A percentile compares a stretch with the other conserved stretches of the same genome.
Evolutionary conservation across 495 filamentous ascomycete species (phyloP).

Genomic region (Amorphotheca resinae): DNA sequence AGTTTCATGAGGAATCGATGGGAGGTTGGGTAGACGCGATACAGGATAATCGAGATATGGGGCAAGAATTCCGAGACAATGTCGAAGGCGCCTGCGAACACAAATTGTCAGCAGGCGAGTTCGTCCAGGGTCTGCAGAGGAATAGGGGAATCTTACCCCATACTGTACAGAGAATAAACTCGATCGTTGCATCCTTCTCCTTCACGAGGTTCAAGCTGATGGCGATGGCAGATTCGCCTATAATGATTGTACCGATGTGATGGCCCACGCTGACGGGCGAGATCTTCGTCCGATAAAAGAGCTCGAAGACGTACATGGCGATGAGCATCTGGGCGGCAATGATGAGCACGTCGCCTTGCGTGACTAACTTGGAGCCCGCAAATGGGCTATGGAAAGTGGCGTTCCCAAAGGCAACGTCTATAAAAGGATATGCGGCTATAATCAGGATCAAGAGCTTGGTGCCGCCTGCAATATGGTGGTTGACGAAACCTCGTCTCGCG

Average conservation of each 20-base stretch:
- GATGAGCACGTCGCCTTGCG: conserved; percentile 31
- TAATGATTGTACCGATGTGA: conserved; percentile 34
- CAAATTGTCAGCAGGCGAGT: background rate
- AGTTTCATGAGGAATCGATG: conserved; percentile 32
- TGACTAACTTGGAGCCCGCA: conserved; percentile 22
- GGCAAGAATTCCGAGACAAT: conserved; percentile 38
- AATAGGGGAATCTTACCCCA: conserved; percentile 30
- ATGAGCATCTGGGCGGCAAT: conserved; percentile 33
- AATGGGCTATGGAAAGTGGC: conserved; percentile 26
- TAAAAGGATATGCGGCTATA: conserved; percentile 33
- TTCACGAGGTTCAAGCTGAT: conserved; percentile 28
- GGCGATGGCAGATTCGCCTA: conserved; percentile 34
- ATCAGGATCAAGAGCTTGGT: conserved; percentile 34
- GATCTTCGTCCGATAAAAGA: conserved; percentile 31
- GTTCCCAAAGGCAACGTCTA: conserved; percentile 27
- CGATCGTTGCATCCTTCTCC: conserved; percentile 34
- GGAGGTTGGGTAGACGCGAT: conserved; percentile 28
- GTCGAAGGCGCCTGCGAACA: conserved; percentile 32
- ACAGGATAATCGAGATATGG: conserved; percentile 37
- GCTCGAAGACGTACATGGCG: conserved; percentile 37
- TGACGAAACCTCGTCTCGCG: conserved; percentile 34
- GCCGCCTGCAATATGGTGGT: conserved; percentile 35
- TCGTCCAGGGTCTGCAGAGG: background rate
- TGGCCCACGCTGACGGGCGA: conserved; percentile 33
- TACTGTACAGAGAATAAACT: conserved; percentile 35